Conservation (phyloP, 148 eudicot genomes). For the Arbutus unedo region DNA sequence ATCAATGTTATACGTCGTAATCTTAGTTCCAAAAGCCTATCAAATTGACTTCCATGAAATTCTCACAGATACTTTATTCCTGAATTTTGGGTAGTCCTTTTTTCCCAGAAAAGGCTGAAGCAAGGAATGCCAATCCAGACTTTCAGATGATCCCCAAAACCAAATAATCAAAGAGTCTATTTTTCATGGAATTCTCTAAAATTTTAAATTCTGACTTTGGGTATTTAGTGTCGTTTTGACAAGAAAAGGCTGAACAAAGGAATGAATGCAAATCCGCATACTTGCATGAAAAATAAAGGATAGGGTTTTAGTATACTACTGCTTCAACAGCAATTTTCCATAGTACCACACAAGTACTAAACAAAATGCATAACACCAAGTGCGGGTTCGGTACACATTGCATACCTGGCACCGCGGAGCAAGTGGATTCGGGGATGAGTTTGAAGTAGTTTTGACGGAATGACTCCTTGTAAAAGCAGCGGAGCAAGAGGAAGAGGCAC, state of each 20-base stretch:
- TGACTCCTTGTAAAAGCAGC: slow-evolving; percentile 40
- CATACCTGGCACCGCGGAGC: slow-evolving; percentile 35
- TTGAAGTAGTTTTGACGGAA: slow-evolving; percentile 20
- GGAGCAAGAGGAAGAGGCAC: slow-evolving; percentile 43
- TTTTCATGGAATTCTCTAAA: background rate
- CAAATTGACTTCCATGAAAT: no score
- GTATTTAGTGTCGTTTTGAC: background rate
- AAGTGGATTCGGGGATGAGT: slow-evolving; percentile 20
- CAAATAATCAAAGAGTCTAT: background rate
- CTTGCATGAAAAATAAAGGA: background rate
- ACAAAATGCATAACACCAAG: background rate
- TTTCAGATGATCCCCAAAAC: no score
- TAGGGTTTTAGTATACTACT: background rate
- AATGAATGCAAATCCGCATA: background rate
- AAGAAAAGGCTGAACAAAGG: background rate
- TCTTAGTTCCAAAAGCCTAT: background rate
- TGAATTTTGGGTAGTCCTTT: no score
- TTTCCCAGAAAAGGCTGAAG: no score
- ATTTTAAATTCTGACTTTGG: background rate
- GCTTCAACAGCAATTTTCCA: background rate
- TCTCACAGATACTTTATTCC: no score
- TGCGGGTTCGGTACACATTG: background rate
- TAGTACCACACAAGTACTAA: background rate
- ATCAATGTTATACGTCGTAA: background rate
- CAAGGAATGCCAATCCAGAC: no score